Percentiles rank a stretch among this genome's conserved stretches.
Evolutionary conservation across 139 green algal species (phyloP).

Genomic region (Auxenochlorella pyrenoidosa): DNA sequence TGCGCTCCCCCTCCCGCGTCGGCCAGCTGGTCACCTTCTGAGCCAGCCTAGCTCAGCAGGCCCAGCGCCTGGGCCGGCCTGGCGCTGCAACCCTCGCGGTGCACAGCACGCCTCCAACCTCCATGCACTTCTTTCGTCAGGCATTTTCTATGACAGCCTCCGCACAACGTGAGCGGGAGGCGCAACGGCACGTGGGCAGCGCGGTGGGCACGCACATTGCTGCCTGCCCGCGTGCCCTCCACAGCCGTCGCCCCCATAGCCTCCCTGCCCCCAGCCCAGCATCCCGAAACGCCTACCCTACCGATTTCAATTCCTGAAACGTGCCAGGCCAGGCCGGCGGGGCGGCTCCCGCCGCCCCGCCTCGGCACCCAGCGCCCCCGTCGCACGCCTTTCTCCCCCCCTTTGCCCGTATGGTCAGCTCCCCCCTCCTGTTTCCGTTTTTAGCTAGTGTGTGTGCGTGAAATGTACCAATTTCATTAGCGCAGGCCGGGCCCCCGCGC

Average conservation of each 20-base stretch:
- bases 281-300: not conserved
- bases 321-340: not conserved
- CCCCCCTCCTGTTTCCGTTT: not conserved
- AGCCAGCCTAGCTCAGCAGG: not conserved
- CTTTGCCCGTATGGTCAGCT: not conserved
- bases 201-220: not conserved
- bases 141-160: not conserved
- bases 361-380: not conserved
- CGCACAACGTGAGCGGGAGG: no score
- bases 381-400: not conserved
- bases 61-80: not conserved
- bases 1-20: conserved; percentile 61
- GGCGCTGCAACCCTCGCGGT: no score
- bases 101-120: not conserved
- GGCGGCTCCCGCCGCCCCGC: no score
- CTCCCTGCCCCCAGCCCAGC: not conserved
- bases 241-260: not conserved
- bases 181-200: no score
- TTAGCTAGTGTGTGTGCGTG: conserved; percentile 5
- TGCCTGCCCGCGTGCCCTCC: not conserved
- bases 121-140: not conserved
- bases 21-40: conserved; percentile 19
- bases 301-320: not conserved
- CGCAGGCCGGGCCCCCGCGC: not conserved
- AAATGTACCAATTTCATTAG: not conserved